These are phyloP conservation scores for Lyophyllum semitale DNA, from an alignment of 768 basidiomycete genomes.

Conservation along the genomic window DNA sequence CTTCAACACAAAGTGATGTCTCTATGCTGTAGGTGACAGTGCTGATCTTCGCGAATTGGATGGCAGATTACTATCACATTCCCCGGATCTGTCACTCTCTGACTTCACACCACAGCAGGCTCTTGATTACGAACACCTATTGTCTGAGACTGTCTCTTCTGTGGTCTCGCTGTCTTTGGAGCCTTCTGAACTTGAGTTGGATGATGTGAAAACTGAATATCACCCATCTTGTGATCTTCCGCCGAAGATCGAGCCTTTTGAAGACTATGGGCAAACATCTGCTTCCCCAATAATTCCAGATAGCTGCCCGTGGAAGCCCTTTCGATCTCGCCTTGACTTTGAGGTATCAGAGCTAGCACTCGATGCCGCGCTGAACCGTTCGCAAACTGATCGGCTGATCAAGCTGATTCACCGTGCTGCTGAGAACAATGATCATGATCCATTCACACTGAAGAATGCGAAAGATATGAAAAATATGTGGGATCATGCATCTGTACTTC, in stretches of 20 bases:
- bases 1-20: too few relatives aligned
- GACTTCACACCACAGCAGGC: too few relatives aligned
- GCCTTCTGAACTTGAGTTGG: background rate
- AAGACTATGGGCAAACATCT: conserved; percentile 7
- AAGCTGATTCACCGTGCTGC: conserved; percentile 13
- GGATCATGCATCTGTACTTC: background rate
- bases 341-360: conserved; percentile 27
- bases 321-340: conserved; percentile 24
- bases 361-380: conserved; percentile 18
- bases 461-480: background rate
- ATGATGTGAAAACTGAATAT: conserved; percentile 17
- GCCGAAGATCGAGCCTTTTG: conserved; percentile 11
- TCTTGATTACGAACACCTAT: too few relatives aligned
- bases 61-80: too few relatives aligned
- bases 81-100: too few relatives aligned
- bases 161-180: too few relatives aligned
- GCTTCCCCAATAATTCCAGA: background rate
- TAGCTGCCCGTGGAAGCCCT: conserved; percentile 26
- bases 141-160: too few relatives aligned
- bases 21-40: too few relatives aligned
- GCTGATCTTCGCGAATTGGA: too few relatives aligned
- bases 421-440: background rate
- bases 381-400: conserved; percentile 18
- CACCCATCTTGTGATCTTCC: conserved; percentile 20
- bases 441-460: conserved; percentile 1